These are phyloP conservation scores for Picea sitchensis DNA, from an alignment of 75 land plant genomes.

Conservation along the genomic window DNA sequence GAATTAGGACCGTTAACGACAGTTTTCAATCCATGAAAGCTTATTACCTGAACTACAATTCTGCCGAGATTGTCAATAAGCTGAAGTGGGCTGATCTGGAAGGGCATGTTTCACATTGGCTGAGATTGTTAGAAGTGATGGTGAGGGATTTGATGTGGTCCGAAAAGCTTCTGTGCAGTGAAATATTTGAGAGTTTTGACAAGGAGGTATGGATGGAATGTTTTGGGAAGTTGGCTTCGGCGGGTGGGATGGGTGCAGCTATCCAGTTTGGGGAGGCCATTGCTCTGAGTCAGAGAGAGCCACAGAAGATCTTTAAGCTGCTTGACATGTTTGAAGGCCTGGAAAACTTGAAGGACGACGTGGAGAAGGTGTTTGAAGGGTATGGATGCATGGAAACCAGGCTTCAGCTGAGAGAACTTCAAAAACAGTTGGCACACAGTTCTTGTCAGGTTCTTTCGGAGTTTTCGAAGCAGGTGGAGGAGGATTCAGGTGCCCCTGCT, in stretches of 20 bases:
- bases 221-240: constrained; percentile 12
- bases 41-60: background rate
- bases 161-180: background rate
- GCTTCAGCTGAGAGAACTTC: constrained; percentile 7
- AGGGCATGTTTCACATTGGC: constrained; percentile 8
- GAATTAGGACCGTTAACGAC: constrained; percentile 6
- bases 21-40: constrained; percentile 10
- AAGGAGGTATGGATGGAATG: constrained; percentile 8
- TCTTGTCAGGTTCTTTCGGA: constrained; percentile 24
- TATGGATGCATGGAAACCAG: constrained; percentile 10
- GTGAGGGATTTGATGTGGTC: background rate
- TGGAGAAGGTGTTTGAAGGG: constrained; percentile 7
- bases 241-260: background rate
- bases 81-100: constrained; percentile 15
- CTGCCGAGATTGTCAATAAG: background rate
- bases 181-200: constrained; percentile 14
- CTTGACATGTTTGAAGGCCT: constrained; percentile 33
- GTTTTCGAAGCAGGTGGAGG: constrained; percentile 22
- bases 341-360: constrained; percentile 12
- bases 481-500: constrained; percentile 11
- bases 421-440: constrained; percentile 21
- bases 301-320: constrained; percentile 27
- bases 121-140: background rate
- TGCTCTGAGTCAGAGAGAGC: constrained; percentile 19
- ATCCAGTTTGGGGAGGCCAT: constrained; percentile 23